A percentile compares a stretch with the other conserved stretches of the same genome.
Evolutionary conservation across 768 basidiomycete species (phyloP).

Genomic region (Paxillus ammoniavirescens): DNA sequence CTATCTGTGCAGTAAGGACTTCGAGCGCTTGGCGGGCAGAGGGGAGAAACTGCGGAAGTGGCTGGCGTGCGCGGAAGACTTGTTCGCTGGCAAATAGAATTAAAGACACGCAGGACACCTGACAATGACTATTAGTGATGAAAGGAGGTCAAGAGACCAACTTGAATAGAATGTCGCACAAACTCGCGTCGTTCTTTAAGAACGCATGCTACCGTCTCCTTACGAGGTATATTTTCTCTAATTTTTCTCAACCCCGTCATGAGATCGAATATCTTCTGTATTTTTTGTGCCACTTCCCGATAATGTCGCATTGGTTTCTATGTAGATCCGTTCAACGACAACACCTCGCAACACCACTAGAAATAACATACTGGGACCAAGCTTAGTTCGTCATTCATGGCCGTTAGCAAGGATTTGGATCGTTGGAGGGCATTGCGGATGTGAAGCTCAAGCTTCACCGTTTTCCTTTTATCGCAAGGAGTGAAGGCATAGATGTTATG

Average conservation of each 20-base stretch:
- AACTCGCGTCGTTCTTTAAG: constrained; percentile 43
- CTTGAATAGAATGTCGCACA: constrained; percentile 23
- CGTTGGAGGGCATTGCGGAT: constrained; percentile 42
- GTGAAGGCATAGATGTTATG: constrained; percentile 23
- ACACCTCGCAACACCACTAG: not conserved
- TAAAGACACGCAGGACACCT: constrained; percentile 47
- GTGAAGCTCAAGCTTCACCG: constrained; percentile 39
- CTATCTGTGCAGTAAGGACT: constrained; percentile 33
- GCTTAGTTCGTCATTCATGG: constrained; percentile 47
- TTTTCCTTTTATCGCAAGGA: constrained; percentile 27
- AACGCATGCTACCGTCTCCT: constrained; percentile 39
- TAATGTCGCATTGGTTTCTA: constrained; percentile 50
- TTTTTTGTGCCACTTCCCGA: constrained; percentile 30
- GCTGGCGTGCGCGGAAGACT: constrained; percentile 44
- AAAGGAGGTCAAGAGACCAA: not conserved
- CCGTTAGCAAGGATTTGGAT: constrained; percentile 33
- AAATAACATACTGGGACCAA: constrained; percentile 42
- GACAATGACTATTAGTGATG: not conserved
- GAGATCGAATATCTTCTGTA: constrained; percentile 29
- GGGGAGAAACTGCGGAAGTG: constrained; percentile 50
- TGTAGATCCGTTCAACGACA: not conserved
- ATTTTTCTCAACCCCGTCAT: constrained; percentile 47
- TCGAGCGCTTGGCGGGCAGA: constrained; percentile 41
- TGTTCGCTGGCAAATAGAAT: constrained; percentile 49
- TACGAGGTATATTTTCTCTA: constrained; percentile 44